A percentile compares a stretch with the other conserved stretches of the same genome.
phyloP scores from a whole-genome alignment of 116 monocot genomes.

The Iris pallida region DNA sequence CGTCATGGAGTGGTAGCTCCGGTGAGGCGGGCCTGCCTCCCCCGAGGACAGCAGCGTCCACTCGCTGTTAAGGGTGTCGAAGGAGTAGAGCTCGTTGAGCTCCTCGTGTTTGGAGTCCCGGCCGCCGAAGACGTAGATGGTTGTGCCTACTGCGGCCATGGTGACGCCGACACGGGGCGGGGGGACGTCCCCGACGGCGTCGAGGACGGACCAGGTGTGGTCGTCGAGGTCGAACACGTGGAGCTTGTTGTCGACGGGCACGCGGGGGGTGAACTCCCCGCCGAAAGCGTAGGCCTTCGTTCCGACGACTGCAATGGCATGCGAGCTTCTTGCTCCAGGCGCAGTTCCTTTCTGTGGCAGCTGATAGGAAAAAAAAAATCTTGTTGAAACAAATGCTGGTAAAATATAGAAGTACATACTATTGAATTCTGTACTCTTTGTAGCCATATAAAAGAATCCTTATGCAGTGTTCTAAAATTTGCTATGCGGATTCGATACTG shows the following conservation, averaged over 20 bases:
- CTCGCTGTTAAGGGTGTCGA: conserved; percentile 42
- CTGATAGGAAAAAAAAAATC: conserved; percentile 22
- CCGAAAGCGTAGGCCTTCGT: conserved; percentile 74
- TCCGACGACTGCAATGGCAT: conserved; percentile 64
- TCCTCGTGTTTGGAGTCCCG: conserved; percentile 79
- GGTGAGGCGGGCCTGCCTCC: conserved; percentile 55
- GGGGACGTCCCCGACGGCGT: conserved; percentile 53
- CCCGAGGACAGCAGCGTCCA: conserved; percentile 73
- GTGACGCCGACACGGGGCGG: conserved; percentile 85
- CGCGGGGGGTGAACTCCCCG: conserved; percentile 79
- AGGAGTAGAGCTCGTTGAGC: conserved; percentile 82
- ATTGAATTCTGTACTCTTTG: too few relatives aligned
- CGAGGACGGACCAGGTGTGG: conserved; percentile 50
- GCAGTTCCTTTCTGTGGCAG: conserved; percentile 54
- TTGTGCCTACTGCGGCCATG: conserved; percentile 51
- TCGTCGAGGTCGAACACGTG: conserved; percentile 64
- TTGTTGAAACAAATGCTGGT: too few relatives aligned
- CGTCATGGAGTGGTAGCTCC: conserved; percentile 92
- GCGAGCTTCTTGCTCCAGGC: conserved; percentile 91
- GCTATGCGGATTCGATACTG: too few relatives aligned
- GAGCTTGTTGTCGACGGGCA: conserved; percentile 84
- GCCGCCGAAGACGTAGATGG: conserved; percentile 87
- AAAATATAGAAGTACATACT: too few relatives aligned
- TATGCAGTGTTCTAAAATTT: too few relatives aligned
- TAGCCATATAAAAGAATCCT: too few relatives aligned